These are phyloP conservation scores for Pholiota molesta DNA, from an alignment of 768 basidiomycete genomes.

Conservation along the genomic window DNA sequence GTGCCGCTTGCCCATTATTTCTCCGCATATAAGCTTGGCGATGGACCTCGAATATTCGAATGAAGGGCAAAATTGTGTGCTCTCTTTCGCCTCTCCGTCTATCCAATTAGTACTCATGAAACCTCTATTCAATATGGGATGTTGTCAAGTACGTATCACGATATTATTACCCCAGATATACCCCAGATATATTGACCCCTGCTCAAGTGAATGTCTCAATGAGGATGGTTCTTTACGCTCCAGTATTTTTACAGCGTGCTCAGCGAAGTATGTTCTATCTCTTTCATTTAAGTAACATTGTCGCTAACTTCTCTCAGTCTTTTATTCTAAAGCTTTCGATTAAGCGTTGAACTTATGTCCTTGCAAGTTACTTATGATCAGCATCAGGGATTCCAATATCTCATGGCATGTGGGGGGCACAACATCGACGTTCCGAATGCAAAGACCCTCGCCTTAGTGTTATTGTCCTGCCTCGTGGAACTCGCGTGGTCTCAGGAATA, in stretches of 20 bases:
- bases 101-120: background rate
- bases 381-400: no score
- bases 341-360: background rate
- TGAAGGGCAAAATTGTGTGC: no score
- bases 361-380: no score
- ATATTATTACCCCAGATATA: background rate
- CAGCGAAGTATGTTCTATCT: conserved; percentile 36
- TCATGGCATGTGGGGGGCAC: no score
- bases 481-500: no score
- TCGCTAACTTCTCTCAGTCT: conserved; percentile 24
- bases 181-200: background rate
- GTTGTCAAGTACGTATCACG: conserved; percentile 39
- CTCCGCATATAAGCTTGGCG: no score
- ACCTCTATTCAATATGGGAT: conserved; percentile 35
- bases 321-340: conserved; percentile 34
- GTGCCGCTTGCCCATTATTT: no score
- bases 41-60: no score
- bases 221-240: conserved; percentile 51
- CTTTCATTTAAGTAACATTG: background rate
- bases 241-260: conserved; percentile 51
- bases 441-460: no score
- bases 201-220: conserved; percentile 49
- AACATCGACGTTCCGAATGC: no score
- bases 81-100: no score
- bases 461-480: no score